A percentile compares a stretch with the other conserved stretches of the same genome.
These are phyloP conservation scores for Diophrys appendiculata DNA, from an alignment of 73 alveolate genomes.

Conservation along the genomic window DNA sequence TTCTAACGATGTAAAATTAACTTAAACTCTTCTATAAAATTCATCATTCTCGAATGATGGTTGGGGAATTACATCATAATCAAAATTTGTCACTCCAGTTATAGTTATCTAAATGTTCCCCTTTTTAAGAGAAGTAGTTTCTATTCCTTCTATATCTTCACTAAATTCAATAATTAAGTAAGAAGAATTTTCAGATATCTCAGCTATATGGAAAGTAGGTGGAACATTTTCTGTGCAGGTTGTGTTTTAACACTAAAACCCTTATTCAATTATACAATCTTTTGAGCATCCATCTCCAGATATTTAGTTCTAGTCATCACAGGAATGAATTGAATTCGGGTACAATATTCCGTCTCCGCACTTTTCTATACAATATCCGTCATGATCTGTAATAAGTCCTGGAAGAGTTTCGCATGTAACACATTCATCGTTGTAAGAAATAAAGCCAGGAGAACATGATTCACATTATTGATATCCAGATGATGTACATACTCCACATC, in stretches of 20 bases:
- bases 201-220: neutral
- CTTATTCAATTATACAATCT: neutral
- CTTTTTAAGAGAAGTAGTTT: neutral
- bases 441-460: neutral
- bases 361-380: neutral
- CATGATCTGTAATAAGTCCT: neutral
- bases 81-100: neutral
- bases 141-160: neutral
- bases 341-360: neutral
- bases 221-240: neutral
- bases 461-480: neutral
- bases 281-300: neutral
- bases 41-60: too few relatives aligned
- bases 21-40: too few relatives aligned
- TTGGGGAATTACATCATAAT: neutral
- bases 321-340: neutral
- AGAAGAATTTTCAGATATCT: neutral
- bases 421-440: neutral
- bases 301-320: neutral
- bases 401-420: neutral
- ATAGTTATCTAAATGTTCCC: neutral
- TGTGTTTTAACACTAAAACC: neutral
- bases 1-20: neutral
- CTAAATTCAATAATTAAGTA: neutral
- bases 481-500: neutral